Conservation (phyloP, 768 basidiomycete genomes). For the Suillus sp. region DNA sequence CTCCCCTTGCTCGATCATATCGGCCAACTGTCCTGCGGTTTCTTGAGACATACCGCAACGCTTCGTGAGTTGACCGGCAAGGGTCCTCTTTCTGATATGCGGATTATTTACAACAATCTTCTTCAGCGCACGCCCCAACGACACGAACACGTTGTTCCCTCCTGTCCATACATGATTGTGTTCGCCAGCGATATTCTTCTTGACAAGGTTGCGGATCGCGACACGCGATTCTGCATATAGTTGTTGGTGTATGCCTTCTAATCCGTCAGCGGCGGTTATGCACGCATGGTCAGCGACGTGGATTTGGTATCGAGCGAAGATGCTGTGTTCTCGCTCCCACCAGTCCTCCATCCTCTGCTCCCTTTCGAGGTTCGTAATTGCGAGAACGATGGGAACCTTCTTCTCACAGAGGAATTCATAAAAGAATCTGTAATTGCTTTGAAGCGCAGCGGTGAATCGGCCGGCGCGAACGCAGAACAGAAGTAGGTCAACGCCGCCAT, state of each 20-base stretch:
- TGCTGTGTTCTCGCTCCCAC: slow-evolving; percentile 24
- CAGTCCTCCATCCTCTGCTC: slow-evolving; percentile 32
- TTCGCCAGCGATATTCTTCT: neutral
- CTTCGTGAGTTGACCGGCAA: neutral
- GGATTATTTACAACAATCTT: neutral
- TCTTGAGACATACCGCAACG: slow-evolving; percentile 23
- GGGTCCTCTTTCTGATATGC: neutral
- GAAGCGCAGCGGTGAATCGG: slow-evolving; percentile 32
- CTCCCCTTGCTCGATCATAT: slow-evolving; percentile 25
- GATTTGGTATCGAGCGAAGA: neutral
- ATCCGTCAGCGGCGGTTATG: neutral
- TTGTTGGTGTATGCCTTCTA: neutral
- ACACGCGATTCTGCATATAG: neutral
- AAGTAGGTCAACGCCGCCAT: slow-evolving; percentile 42
- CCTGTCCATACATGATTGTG: neutral
- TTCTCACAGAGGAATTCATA: slow-evolving; percentile 25
- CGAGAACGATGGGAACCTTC: slow-evolving; percentile 40
- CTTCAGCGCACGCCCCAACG: neutral
- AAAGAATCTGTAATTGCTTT: slow-evolving; percentile 20
- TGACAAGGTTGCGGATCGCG: neutral
- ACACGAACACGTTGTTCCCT: neutral
- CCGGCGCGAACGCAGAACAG: slow-evolving; percentile 43
- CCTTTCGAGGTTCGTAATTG: slow-evolving; percentile 42
- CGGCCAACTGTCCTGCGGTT: slow-evolving; percentile 25
- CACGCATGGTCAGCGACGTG: slow-evolving; percentile 4